Evolutionary conservation across 768 basidiomycete species (phyloP).

Genomic region (Favolaschia claudopus): DNA sequence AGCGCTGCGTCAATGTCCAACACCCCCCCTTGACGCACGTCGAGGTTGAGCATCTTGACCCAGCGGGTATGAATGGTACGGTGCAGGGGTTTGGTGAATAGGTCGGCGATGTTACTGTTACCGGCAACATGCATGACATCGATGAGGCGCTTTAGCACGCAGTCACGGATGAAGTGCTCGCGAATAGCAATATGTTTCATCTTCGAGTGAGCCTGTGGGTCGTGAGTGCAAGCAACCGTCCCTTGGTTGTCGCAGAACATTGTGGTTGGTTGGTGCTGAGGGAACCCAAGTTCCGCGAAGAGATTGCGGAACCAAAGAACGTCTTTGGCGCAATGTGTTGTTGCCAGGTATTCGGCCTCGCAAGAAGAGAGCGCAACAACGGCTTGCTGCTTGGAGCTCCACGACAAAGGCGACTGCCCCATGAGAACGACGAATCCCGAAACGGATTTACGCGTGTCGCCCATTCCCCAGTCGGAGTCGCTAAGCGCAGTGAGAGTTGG

Average conservation of each 20-base stretch:
- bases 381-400: too few species aligned
- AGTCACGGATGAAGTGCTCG: too few species aligned
- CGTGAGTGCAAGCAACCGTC: too few species aligned
- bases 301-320: slow-evolving; percentile 11
- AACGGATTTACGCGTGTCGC: slow-evolving; percentile 27
- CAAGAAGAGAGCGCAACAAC: too few species aligned
- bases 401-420: slow-evolving; percentile 33
- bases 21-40: too few species aligned
- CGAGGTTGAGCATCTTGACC: neutral
- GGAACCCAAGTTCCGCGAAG: slow-evolving; percentile 25
- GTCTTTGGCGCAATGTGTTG: neutral
- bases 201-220: too few species aligned
- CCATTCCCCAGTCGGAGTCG: slow-evolving; percentile 20
- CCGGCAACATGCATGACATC: slow-evolving; percentile 27
- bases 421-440: slow-evolving; percentile 39
- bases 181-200: too few species aligned
- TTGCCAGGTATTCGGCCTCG: slow-evolving; percentile 34
- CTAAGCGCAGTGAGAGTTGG: too few species aligned
- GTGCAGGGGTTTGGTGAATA: slow-evolving; percentile 35
- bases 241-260: too few species aligned
- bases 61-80: neutral
- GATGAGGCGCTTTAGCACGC: too few species aligned
- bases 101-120: slow-evolving; percentile 30
- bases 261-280: too few species aligned
- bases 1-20: too few species aligned